Base-by-base conservation (phyloP, 2,329 filamentous ascomycete species). In the Trematosphaeria pertusa region DNA sequence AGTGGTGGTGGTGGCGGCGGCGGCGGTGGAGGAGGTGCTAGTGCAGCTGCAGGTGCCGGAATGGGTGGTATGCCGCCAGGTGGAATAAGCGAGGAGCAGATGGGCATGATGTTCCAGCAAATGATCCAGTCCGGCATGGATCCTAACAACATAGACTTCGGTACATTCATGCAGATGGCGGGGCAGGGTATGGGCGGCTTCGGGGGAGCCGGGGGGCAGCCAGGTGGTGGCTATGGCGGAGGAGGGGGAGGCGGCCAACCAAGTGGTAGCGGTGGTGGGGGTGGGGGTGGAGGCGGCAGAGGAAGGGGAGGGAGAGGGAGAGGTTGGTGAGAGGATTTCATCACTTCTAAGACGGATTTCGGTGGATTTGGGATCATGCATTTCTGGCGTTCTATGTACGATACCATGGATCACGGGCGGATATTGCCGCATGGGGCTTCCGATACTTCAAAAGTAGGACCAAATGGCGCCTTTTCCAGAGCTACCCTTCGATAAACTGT, bases 21-120 rank as follows among this genome's bases (percentile, higher is more conserved):
- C 10, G 60, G 36, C 24, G 2, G 53, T 56, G 40, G 48, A 50
- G 10, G 18, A 28, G 4, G 30, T 17, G 5, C 35, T 28, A 12
- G 28, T 28, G 15, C 36, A 28, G 24, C 8, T 8, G 24, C 24
- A 12, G 24, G 24, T 12, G 24, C 24, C 0, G 54, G 42, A 3
- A 64, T 61, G 48, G 50, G 61, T 7, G 64, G 65, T 28, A 57
- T 72, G 63, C 65, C 67, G 6, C 55, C 52, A 4, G 62, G 54
- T 41, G 67, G 51, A 6, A 72, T 82, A 71, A 77, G 78, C 18
- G 77, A 79, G 40, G 78, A 73, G 1, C 78, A 82, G 48, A 82
- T 83, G 75, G 81, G 83, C 78, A 79, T 82, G 69, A 76, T 79
- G 50, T 83, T 85, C 78, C 73, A 83, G 51, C 72, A 76, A 21